Conservation (phyloP, 768 basidiomycete species). For the Peribolospora kevripleyi region DNA sequence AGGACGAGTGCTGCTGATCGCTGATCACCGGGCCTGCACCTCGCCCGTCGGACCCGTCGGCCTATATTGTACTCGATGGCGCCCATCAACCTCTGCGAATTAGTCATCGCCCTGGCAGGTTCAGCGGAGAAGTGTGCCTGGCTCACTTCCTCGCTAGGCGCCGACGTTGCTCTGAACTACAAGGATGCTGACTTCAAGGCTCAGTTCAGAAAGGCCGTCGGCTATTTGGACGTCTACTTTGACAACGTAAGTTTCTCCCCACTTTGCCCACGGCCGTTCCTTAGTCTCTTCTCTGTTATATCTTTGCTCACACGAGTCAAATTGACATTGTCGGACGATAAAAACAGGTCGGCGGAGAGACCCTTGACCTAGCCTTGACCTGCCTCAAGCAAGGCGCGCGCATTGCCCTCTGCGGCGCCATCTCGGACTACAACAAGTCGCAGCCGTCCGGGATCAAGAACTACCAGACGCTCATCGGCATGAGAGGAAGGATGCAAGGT, state of each 20-base stretch:
- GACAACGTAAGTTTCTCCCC: no score
- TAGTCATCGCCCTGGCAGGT: slow-evolving; percentile 74
- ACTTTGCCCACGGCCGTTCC: no score
- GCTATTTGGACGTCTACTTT: slow-evolving; percentile 62
- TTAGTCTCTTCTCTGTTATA: no score
- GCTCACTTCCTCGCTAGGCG: slow-evolving; percentile 61
- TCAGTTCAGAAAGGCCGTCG: slow-evolving; percentile 45
- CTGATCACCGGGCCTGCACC: slow-evolving; percentile 17
- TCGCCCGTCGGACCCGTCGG: no score
- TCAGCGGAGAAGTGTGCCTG: slow-evolving; percentile 58
- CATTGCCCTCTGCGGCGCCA: slow-evolving; percentile 63
- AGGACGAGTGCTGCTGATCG: slow-evolving; percentile 1
- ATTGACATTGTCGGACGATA: no score
- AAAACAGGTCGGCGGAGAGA: slow-evolving; percentile 38
- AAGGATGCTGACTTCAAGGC: slow-evolving; percentile 41
- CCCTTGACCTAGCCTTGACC: slow-evolving; percentile 50
- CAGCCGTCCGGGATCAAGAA: not conserved
- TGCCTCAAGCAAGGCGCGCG: slow-evolving; percentile 54
- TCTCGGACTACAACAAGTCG: slow-evolving; percentile 36
- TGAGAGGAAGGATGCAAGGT: not conserved
- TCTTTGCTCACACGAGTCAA: no score
- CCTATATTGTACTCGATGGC: no score
- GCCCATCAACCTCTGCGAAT: no score
- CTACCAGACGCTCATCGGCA: not conserved
- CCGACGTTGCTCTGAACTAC: slow-evolving; percentile 66